phyloP scores from a whole-genome alignment of 2,329 filamentous ascomycete genomes.

The Alternaria burnsii region DNA sequence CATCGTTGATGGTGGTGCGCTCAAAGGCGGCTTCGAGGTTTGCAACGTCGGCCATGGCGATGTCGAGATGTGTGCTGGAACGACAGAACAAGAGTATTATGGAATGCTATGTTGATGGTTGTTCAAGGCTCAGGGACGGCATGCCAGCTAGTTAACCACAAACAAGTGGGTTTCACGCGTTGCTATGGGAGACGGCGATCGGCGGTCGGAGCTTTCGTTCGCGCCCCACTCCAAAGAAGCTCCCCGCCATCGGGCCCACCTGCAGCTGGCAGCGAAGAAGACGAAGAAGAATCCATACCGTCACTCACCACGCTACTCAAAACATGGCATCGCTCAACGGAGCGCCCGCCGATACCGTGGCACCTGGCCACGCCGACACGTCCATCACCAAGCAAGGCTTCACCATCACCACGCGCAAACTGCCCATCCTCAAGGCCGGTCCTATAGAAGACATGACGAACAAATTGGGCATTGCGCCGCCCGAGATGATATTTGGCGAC shows the following conservation, averaged over 20 bases:
- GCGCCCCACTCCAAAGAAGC: constrained; percentile 6
- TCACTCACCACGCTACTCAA: background rate
- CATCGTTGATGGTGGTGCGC: constrained; percentile 87
- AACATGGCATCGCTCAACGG: constrained; percentile 42
- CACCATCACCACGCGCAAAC: constrained; percentile 82
- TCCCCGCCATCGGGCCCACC: constrained; percentile 22
- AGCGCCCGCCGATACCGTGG: constrained; percentile 44
- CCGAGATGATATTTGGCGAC: constrained; percentile 99
- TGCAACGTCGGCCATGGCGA: constrained; percentile 64
- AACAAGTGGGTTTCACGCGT: constrained; percentile 23
- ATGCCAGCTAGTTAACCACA: constrained; percentile 17
- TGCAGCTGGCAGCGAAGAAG: constrained; percentile 2
- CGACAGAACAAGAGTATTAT: constrained; percentile 19
- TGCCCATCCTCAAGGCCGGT: constrained; percentile 90
- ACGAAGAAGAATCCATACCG: background rate
- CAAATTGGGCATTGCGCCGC: constrained; percentile 83
- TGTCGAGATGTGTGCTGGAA: constrained; percentile 9
- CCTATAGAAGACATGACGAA: constrained; percentile 87
- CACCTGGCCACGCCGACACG: constrained; percentile 45
- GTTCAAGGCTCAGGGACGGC: constrained; percentile 14
- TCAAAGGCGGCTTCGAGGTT: constrained; percentile 88
- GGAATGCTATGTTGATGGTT: constrained; percentile 15
- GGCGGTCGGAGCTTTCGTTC: constrained; percentile 14
- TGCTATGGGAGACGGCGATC: constrained; percentile 22
- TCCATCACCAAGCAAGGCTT: constrained; percentile 63